Evolutionary conservation across 768 basidiomycete genomes (phyloP), one percentile per base, ranked within the genome.

Genomic region (Candolleomyces eurysporus): DNA sequence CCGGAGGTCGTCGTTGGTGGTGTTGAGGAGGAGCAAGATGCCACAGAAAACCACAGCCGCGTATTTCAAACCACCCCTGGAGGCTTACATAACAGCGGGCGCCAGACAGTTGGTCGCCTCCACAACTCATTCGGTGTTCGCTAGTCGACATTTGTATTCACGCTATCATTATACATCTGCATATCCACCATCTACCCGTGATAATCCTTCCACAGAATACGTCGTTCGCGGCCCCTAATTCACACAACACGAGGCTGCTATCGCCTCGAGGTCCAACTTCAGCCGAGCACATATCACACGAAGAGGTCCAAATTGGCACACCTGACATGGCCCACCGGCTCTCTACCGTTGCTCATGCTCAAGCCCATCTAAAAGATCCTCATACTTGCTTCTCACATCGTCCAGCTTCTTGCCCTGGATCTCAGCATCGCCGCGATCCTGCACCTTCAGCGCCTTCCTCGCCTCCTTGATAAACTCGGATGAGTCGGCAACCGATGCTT

Each of bases 391-490:
- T 56, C 87, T 77, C n/a, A 87, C 69, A 10, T 74, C 76, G 54
- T 90, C 89, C 54, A 92, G 78, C 56, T 77, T 76, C 10, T 67
- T 72, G 5, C 80, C 89, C 72, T 86, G 78, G 8, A 68, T 71
- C 51, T 84, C 84, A 40, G 86, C 74, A 40, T 82, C 84, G 5
- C 79, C 84, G 19, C 77, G 71, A 62, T 85, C 76, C 58, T 82
- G 73, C 8, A 87, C 69, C 69, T 73, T 81, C 55, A 92, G 74
- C n/a, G 80, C 84, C 1, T 77, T 76, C 57, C 89, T 79, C 8
- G 86, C 80, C 64, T 84, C 82, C 58, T 72, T 71, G 14, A 81
- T 82, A 65, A 89, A 91, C 61, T 85, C 82, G 63, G 82, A 79
- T 13, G 91, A 90, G 51, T 73, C 74, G 63, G 78, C 70, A 14